These are phyloP conservation scores for Endocarpon pusillum DNA, from an alignment of 495 filamentous ascomycete genomes.

Conservation along the genomic window DNA sequence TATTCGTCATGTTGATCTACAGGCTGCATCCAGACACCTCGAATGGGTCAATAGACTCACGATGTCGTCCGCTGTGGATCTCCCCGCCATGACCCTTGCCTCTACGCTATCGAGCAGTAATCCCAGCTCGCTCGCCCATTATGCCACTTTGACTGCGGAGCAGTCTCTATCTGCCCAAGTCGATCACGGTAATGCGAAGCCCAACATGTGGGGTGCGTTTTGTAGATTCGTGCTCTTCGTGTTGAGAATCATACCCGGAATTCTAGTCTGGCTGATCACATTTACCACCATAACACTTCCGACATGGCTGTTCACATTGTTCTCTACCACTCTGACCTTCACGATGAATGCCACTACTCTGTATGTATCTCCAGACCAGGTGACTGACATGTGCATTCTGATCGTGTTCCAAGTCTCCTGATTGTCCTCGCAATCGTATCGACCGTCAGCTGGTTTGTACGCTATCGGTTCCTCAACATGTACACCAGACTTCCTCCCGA, in stretches of 20 bases:
- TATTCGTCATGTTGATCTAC: too few species aligned
- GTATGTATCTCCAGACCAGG: constrained; percentile 28
- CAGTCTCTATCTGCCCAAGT: too few species aligned
- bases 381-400: constrained; percentile 3
- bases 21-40: too few species aligned
- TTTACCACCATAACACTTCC: constrained; percentile 79
- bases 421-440: constrained; percentile 62
- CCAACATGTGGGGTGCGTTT: constrained; percentile 30
- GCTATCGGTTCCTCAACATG: constrained; percentile 89
- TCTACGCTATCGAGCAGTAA: too few species aligned
- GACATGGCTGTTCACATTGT: constrained; percentile 76
- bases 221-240: constrained; percentile 25
- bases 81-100: too few species aligned
- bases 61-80: too few species aligned
- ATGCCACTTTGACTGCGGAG: too few species aligned
- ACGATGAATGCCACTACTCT: constrained; percentile 97
- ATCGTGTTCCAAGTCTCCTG: constrained; percentile 38
- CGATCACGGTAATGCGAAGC: too few species aligned
- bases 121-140: too few species aligned
- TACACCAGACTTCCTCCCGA: constrained; percentile 85
- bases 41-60: too few species aligned
- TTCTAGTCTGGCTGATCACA: constrained; percentile 69
- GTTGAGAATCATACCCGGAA: constrained; percentile 42
- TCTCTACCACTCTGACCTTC: constrained; percentile 89
- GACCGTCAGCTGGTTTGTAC: constrained; percentile 76